Evolutionary conservation across 371 early-diverging fungal species (phyloP), one percentile per base, ranked within the genome.

Genomic region (Apophysomyces trapeziformis): DNA sequence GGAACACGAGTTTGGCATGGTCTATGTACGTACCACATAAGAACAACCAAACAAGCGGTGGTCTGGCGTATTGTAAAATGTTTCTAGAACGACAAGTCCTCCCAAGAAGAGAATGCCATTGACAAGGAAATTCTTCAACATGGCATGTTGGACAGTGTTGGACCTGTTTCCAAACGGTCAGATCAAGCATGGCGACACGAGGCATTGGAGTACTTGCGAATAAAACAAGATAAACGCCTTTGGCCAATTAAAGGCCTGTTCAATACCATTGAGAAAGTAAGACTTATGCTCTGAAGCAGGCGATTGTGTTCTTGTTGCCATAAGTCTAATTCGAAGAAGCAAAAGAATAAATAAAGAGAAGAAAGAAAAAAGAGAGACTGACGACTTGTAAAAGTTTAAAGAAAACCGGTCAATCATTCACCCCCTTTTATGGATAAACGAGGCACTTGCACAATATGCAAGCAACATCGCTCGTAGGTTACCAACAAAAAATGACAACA

Each of bases 81-180:
- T 73, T 21, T 81, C 80, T 43, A 79, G 36, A 36, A 78, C n/a
- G 9, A 79, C 58, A 5, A 82, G 67, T 2, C 68, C 66, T 9
- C 82, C 82, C 35, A 82, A 58, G 26, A 72, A 79, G 11, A 74
- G 46, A 37, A 78, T 38, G 9, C 79, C 83, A 63, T 82, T 82
- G 7, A 79, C 39, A 21, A 76, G 63, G 5, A 79, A 46, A 38
- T 69, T 70, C 57, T 78, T 79, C 16, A 82, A 11, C 60, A 79
- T 65, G 1, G 74, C 68, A 4, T 70, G 50, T 57, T 76, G 83
- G 16, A 79, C 61, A n/a, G 70, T 63, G 38, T 71, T 66, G 4
- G 80, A 82, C 56, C 83, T 82, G 72, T 45, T 21, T 21, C 18
- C 5, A 18, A n/a, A 37, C 38, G n/a, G 38, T 50, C 18, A 47